These are phyloP conservation scores for Andrographis paniculata DNA, from an alignment of 305 asterid genomes.

Conservation along the genomic window DNA sequence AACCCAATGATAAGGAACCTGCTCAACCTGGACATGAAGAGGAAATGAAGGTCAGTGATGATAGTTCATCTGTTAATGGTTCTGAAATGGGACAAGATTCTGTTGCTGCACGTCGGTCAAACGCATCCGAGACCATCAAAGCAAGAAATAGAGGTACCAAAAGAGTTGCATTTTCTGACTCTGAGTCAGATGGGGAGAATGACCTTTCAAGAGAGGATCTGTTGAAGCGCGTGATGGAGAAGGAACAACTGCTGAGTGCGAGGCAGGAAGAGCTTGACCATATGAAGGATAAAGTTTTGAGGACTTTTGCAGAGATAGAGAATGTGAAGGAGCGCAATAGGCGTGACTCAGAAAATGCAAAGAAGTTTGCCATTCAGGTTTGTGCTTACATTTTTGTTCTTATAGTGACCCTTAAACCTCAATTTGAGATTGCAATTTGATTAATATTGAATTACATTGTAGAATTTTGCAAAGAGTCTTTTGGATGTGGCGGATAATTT, in stretches of 20 bases:
- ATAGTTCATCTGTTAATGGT: slow-evolving; percentile 19
- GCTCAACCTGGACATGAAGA: slow-evolving; percentile 25
- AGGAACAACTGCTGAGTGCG: slow-evolving; percentile 43
- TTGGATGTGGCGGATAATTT: slow-evolving; percentile 92
- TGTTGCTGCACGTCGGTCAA: slow-evolving; percentile 19
- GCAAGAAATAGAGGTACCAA: slow-evolving; percentile 29
- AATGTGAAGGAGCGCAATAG: slow-evolving; percentile 73
- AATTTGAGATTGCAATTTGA: slow-evolving; percentile 10
- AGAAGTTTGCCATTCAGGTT: slow-evolving; percentile 89
- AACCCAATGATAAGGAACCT: slow-evolving; percentile 34
- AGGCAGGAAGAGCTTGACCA: slow-evolving; percentile 59
- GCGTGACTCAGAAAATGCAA: slow-evolving; percentile 84
- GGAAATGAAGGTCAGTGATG: slow-evolving; percentile 20
- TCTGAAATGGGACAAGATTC: slow-evolving; percentile 45
- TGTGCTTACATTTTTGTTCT: slow-evolving; percentile 9
- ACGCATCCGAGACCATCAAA: slow-evolving; percentile 19
- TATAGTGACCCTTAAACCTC: slow-evolving; percentile 2
- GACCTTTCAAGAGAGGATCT: slow-evolving; percentile 80
- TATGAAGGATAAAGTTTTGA: slow-evolving; percentile 74
- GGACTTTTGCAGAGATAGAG: slow-evolving; percentile 82
- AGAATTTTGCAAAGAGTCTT: slow-evolving; percentile 48
- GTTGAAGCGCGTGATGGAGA: slow-evolving; percentile 64
- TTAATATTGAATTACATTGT: slow-evolving; percentile 16
- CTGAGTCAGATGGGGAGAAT: slow-evolving; percentile 49
- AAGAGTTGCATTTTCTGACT: slow-evolving; percentile 34